phyloP scores from a whole-genome alignment of 352 stramenopile genomes.

The Peronosclerospora sorghi region DNA sequence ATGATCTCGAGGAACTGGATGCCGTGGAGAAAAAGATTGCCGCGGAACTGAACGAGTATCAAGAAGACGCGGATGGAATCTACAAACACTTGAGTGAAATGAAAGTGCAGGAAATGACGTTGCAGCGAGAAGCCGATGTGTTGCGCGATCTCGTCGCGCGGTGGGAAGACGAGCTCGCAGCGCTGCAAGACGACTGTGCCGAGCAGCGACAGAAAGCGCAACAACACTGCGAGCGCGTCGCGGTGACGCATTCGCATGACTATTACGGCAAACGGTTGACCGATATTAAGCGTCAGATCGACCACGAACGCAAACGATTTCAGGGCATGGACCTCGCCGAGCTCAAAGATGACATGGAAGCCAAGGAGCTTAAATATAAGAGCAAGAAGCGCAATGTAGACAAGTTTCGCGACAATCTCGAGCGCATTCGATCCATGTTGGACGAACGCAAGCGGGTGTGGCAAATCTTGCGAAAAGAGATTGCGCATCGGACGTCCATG shows the following conservation, averaged over 20 bases:
- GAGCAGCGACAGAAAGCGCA: conserved; percentile 48
- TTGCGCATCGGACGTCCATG: conserved; percentile 61
- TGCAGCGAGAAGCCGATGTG: conserved; percentile 31
- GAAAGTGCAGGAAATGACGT: conserved; percentile 61
- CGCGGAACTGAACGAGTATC: conserved; percentile 36
- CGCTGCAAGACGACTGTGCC: conserved; percentile 45
- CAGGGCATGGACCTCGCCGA: conserved; percentile 76
- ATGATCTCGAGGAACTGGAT: conserved; percentile 46
- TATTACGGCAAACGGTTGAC: conserved; percentile 75
- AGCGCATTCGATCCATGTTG: conserved; percentile 59
- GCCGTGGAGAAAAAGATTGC: conserved; percentile 39
- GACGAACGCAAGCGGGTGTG: conserved; percentile 63
- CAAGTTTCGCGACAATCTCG: conserved; percentile 49
- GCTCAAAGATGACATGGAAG: conserved; percentile 59
- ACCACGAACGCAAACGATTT: conserved; percentile 62
- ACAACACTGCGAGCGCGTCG: conserved; percentile 53
- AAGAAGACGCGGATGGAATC: conserved; percentile 48
- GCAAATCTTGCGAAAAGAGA: conserved; percentile 70
- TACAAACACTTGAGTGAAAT: conserved; percentile 70
- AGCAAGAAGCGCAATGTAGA: conserved; percentile 57
- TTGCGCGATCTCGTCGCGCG: conserved; percentile 38
- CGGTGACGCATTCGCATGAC: conserved; percentile 48
- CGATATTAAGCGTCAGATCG: conserved; percentile 68
- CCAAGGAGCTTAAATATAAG: conserved; percentile 58
- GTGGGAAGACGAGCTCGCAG: conserved; percentile 38